Conservation (phyloP, 805 yeast genomes). For the Ogataea haglerorum region DNA sequence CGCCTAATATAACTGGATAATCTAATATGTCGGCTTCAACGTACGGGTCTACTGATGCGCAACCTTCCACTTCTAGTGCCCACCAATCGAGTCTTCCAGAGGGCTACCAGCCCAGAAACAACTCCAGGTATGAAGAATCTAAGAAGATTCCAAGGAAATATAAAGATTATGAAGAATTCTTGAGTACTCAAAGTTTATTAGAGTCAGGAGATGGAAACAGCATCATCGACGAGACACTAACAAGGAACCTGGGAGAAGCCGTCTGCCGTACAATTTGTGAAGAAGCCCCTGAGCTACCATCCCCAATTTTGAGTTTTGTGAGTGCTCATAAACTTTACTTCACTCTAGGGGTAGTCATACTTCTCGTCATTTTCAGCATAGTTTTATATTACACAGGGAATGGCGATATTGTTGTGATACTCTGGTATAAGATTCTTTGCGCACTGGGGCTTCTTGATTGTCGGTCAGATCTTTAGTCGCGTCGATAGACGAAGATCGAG, state of each 20-base stretch:
- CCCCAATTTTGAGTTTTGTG: slow-evolving; percentile 12
- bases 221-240: not conserved
- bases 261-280: slow-evolving; percentile 12
- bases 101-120: slow-evolving; percentile 2
- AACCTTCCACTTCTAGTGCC: not conserved
- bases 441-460: slow-evolving; percentile 17
- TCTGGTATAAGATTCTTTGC: slow-evolving; percentile 25
- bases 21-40: not conserved
- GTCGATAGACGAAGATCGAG: slow-evolving; percentile 9
- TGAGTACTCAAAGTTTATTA: slow-evolving; percentile 10
- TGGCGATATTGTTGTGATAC: slow-evolving; percentile 4
- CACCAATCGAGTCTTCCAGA: not conserved
- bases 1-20: slow-evolving; percentile 5
- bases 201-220: slow-evolving; percentile 9
- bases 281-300: slow-evolving; percentile 5
- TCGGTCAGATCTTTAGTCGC: not conserved
- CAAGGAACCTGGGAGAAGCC: slow-evolving; percentile 10
- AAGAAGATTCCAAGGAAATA: slow-evolving; percentile 7
- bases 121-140: not conserved
- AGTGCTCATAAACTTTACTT: slow-evolving; percentile 10
- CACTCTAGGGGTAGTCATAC: slow-evolving; percentile 1
- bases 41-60: slow-evolving; percentile 5
- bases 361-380: slow-evolving; percentile 12
- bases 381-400: slow-evolving; percentile 16
- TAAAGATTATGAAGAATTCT: slow-evolving; percentile 12